These are phyloP conservation scores for Sclerotinia borealis DNA, from an alignment of 2,329 filamentous ascomycete genomes.

Conservation along the genomic window DNA sequence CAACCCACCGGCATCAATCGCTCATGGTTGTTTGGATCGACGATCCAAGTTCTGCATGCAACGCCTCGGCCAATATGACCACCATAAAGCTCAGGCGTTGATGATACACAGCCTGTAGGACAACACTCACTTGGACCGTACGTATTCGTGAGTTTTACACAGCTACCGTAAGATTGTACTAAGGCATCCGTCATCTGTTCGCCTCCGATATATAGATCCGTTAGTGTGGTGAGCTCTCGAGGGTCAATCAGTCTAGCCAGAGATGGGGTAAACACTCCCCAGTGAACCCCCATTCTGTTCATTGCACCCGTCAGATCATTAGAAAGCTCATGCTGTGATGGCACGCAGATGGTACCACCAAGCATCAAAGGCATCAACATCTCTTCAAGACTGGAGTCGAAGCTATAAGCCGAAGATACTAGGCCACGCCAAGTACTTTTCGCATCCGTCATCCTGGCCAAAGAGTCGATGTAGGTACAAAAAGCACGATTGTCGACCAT, in stretches of 20 bases:
- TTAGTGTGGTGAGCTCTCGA: background rate
- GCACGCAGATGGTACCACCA: slow-evolving; percentile 37
- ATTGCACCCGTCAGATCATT: slow-evolving; percentile 33
- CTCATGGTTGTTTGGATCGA: background rate
- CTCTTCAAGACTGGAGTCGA: slow-evolving; percentile 15
- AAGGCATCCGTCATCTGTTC: background rate
- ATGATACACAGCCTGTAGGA: background rate
- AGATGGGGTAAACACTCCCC: slow-evolving; percentile 22
- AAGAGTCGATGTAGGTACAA: slow-evolving; percentile 9
- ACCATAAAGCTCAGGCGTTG: background rate
- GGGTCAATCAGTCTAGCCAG: background rate
- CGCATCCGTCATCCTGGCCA: background rate
- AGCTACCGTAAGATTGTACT: slow-evolving; percentile 22
- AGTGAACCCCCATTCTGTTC: slow-evolving; percentile 18
- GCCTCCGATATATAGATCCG: background rate
- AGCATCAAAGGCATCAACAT: slow-evolving; percentile 22
- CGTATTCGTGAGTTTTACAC: slow-evolving; percentile 5
- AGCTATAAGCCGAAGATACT: slow-evolving; percentile 12
- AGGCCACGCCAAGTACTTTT: slow-evolving; percentile 4
- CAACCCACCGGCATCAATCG: slow-evolving; percentile 36
- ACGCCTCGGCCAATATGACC: slow-evolving; percentile 29
- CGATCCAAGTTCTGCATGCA: background rate
- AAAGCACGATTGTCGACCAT: background rate
- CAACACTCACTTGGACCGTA: slow-evolving; percentile 14
- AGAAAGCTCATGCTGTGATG: slow-evolving; percentile 34